Evolutionary conservation across 352 stramenopile genomes (phyloP).

Genomic region (Phytopythium mirpurense): DNA sequence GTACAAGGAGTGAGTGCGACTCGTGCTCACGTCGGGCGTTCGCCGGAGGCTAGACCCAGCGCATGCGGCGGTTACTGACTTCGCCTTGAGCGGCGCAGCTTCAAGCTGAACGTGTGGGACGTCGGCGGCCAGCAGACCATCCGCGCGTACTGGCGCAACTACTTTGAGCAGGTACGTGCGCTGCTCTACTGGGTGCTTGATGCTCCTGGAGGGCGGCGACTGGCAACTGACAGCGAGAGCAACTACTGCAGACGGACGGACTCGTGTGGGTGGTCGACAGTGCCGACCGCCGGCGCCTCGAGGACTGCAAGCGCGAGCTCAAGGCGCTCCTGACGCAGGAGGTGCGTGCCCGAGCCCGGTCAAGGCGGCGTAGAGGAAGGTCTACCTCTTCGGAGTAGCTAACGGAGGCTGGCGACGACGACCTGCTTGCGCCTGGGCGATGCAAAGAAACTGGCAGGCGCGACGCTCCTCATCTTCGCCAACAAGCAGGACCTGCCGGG

Average conservation of each 20-base stretch:
- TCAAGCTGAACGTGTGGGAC: constrained; percentile 98
- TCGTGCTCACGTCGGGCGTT: too few relatives aligned
- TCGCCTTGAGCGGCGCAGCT: constrained; percentile 89
- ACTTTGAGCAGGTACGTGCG: constrained; percentile 96
- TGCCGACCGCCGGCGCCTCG: constrained; percentile 90
- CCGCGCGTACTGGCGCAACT: constrained; percentile 99
- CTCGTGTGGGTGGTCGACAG: constrained; percentile 99
- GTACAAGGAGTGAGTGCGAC: constrained; percentile 1
- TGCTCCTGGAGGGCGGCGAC: too few relatives aligned
- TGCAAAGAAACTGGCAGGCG: constrained; percentile 98
- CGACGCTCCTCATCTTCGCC: constrained; percentile 98
- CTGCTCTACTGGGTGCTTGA: too few relatives aligned
- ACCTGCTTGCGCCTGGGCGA: too few relatives aligned
- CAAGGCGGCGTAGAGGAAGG: too few relatives aligned
- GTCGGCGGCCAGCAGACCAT: constrained; percentile 99
- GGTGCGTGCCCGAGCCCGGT: constrained; percentile 35
- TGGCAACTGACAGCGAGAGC: not conserved
- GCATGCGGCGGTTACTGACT: too few relatives aligned
- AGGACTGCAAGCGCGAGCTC: constrained; percentile 93
- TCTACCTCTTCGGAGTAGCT: too few relatives aligned
- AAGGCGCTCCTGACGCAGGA: constrained; percentile 85
- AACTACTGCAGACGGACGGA: constrained; percentile 89
- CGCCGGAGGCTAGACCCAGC: too few relatives aligned
- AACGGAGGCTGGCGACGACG: too few relatives aligned
- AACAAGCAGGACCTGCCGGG: constrained; percentile 99